phyloP scores from a whole-genome alignment of 441 rosid genomes.

The Erodium chrysanthum region DNA sequence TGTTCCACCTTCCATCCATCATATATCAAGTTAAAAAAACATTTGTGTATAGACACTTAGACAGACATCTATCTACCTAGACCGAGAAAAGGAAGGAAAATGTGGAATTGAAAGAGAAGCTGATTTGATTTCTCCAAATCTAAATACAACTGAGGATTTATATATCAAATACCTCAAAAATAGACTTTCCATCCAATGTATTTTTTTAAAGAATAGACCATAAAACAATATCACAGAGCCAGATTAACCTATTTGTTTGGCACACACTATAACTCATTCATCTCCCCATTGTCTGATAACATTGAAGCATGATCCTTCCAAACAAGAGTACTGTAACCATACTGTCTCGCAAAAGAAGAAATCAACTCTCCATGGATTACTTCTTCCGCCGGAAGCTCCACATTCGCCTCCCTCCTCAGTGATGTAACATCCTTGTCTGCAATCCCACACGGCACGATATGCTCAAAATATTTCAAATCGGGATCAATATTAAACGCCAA shows the following conservation, averaged over 20 bases:
- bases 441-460: constrained; percentile 86
- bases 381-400: constrained; percentile 54
- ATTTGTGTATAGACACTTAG: too few relatives aligned
- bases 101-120: too few relatives aligned
- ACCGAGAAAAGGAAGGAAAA: too few relatives aligned
- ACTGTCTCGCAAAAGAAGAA: constrained; percentile 53
- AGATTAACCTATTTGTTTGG: not conserved
- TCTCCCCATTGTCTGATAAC: constrained; percentile 22
- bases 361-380: constrained; percentile 66
- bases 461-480: constrained; percentile 69
- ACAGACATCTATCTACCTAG: too few relatives aligned
- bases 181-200: too few relatives aligned
- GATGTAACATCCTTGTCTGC: constrained; percentile 79
- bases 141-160: too few relatives aligned
- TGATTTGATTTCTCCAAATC: too few relatives aligned
- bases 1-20: too few relatives aligned
- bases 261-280: constrained; percentile 6
- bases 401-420: constrained; percentile 56
- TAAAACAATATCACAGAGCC: not conserved
- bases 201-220: too few relatives aligned
- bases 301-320: constrained; percentile 38
- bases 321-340: constrained; percentile 41
- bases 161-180: too few relatives aligned
- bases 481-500: constrained; percentile 79
- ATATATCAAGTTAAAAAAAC: too few relatives aligned